Percentiles rank a stretch among this genome's conserved stretches.
Evolutionary conservation across 495 filamentous ascomycete species (phyloP).

Genomic region (Tuber aestivum): DNA sequence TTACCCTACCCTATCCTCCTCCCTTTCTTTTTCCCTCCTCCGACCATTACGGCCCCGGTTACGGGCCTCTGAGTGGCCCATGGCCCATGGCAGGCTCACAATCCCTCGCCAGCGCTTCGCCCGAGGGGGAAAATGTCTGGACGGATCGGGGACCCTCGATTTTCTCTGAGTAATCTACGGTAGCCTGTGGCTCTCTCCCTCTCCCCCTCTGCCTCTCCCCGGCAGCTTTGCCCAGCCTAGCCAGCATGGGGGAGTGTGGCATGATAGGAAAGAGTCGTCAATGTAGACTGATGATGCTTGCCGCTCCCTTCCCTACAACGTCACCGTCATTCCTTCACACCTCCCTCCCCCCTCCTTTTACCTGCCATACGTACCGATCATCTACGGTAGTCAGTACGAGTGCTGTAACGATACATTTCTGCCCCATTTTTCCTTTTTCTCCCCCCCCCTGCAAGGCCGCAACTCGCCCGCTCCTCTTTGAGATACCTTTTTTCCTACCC

Average conservation of each 20-base stretch:
- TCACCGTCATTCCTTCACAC: slow-evolving; percentile 1
- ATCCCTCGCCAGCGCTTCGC: not conserved
- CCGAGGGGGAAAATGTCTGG: not conserved
- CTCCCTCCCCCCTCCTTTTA: not conserved
- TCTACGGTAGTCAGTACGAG: not conserved
- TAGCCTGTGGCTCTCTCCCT: not conserved
- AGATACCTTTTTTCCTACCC: not conserved
- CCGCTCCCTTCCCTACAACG: slow-evolving; percentile 1
- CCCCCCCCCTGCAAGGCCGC: not conserved
- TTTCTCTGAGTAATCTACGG: not conserved
- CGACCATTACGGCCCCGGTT: no score
- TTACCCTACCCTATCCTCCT: not conserved
- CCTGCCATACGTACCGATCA: not conserved
- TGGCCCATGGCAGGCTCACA: no score
- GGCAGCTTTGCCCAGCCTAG: slow-evolving; percentile 3
- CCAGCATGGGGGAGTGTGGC: not conserved
- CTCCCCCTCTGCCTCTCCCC: not conserved
- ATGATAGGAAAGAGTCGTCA: not conserved
- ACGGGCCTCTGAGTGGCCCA: not conserved
- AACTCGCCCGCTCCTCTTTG: slow-evolving; percentile 1
- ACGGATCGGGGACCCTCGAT: not conserved
- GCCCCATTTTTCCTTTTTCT: not conserved
- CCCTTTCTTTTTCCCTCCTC: not conserved
- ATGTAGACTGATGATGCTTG: slow-evolving; percentile 3
- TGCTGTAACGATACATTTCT: not conserved